Evolutionary conservation across 2,329 filamentous ascomycete species (phyloP).

Genomic region (Aspergillus ustus): DNA sequence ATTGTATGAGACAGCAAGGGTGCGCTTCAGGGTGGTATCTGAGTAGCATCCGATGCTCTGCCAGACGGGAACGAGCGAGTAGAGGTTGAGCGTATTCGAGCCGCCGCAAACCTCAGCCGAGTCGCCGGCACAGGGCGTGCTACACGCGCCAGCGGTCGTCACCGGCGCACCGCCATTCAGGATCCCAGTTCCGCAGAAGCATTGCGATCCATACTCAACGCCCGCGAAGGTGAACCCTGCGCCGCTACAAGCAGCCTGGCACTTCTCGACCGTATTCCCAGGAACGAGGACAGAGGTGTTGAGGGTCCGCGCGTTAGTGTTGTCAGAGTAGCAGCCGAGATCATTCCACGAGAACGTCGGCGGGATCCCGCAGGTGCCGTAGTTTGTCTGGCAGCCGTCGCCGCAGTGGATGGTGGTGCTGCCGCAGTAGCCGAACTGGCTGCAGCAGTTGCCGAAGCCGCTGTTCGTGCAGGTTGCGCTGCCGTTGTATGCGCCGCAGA

Average conservation of each 20-base stretch:
- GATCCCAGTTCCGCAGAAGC: slow-evolving; percentile 23
- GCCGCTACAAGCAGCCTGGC: slow-evolving; percentile 15
- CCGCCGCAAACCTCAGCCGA: slow-evolving; percentile 40
- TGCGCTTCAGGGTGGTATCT: slow-evolving; percentile 26
- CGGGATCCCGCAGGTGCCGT: slow-evolving; percentile 21
- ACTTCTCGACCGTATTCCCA: slow-evolving; percentile 13
- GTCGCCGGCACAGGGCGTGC: slow-evolving; percentile 54
- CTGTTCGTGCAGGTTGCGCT: slow-evolving; percentile 15
- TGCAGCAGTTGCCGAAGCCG: slow-evolving; percentile 21
- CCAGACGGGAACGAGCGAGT: slow-evolving; percentile 24
- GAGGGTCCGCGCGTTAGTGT: slow-evolving; percentile 18
- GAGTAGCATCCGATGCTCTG: slow-evolving; percentile 29
- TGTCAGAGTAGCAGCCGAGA: slow-evolving; percentile 23
- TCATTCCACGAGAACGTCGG: slow-evolving; percentile 15
- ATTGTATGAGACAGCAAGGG: slow-evolving; percentile 23
- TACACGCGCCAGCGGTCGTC: slow-evolving; percentile 43
- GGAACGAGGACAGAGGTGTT: background rate
- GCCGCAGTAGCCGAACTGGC: slow-evolving; percentile 23
- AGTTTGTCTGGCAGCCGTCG: slow-evolving; percentile 25
- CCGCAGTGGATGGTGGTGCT: slow-evolving; percentile 25
- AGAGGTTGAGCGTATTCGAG: slow-evolving; percentile 24
- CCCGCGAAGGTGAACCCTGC: slow-evolving; percentile 19
- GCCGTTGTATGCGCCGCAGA: slow-evolving; percentile 3
- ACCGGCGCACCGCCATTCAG: slow-evolving; percentile 23
- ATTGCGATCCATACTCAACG: slow-evolving; percentile 20